Conservation (phyloP, 805 yeast genomes). For the Monosporozyma solicola region DNA sequence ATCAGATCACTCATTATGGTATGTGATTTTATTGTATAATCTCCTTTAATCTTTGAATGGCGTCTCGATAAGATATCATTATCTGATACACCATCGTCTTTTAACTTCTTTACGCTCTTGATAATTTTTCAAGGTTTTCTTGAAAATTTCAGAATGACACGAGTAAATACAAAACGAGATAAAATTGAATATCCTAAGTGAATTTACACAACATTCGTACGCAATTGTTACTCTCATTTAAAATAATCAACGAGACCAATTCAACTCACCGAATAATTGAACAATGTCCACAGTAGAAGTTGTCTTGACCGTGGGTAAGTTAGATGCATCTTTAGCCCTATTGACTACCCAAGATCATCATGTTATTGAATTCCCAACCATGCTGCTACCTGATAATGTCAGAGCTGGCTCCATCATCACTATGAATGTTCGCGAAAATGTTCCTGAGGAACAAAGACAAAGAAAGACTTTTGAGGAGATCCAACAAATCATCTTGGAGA, state of each 20-base stretch:
- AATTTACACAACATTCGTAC: neutral
- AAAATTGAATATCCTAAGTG: neutral
- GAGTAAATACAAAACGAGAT: neutral
- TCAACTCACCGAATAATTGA: neutral
- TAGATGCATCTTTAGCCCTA: slow-evolving; percentile 90
- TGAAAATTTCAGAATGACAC: neutral
- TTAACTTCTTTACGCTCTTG: neutral
- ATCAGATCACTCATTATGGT: slow-evolving; percentile 17
- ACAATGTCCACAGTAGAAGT: slow-evolving; percentile 54
- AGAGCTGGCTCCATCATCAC: slow-evolving; percentile 87
- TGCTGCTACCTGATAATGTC: slow-evolving; percentile 81
- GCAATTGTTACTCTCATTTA: neutral
- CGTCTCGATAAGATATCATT: no score
- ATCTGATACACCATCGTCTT: no score
- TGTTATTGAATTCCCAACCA: slow-evolving; percentile 93
- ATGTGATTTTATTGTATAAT: neutral
- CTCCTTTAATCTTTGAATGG: neutral
- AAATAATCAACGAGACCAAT: neutral
- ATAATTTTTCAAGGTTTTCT: neutral
- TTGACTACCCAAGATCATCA: slow-evolving; percentile 87
- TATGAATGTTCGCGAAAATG: slow-evolving; percentile 73
- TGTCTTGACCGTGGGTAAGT: slow-evolving; percentile 86
- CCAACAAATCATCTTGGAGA: slow-evolving; percentile 63
- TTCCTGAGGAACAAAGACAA: slow-evolving; percentile 55
- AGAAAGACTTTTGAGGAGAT: slow-evolving; percentile 46